Evolutionary conservation across 2,329 filamentous ascomycete species (phyloP).

Genomic region (Dactylonectria estremocensis): DNA sequence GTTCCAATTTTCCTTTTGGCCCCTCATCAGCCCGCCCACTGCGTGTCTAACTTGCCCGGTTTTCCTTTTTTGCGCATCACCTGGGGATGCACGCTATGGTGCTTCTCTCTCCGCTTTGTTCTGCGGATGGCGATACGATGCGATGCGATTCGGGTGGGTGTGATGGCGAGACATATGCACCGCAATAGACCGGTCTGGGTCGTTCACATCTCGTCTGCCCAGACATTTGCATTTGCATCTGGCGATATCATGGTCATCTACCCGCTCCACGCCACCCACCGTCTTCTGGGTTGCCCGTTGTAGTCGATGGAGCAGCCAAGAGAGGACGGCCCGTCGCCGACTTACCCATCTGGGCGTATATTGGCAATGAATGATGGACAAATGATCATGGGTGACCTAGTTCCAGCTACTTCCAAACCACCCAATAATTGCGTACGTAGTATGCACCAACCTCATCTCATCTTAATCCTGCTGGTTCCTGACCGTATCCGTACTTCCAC

Average conservation of each 20-base stretch:
- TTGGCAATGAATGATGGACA: constrained; percentile 4
- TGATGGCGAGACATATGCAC: constrained; percentile 18
- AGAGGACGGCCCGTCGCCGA: constrained; percentile 11
- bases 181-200: constrained; percentile 12
- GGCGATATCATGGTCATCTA: constrained; percentile 6
- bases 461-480: constrained; percentile 1
- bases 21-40: background rate
- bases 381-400: constrained; percentile 1
- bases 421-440: background rate
- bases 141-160: constrained; percentile 15
- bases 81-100: constrained; percentile 9
- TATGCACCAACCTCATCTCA: constrained; percentile 16
- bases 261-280: background rate
- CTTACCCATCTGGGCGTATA: constrained; percentile 15
- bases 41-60: background rate
- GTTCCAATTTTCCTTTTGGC: background rate
- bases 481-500: constrained; percentile 2
- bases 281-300: constrained; percentile 5
- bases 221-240: constrained; percentile 12
- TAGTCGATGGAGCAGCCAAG: constrained; percentile 16
- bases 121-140: constrained; percentile 8
- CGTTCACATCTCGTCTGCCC: constrained; percentile 3
- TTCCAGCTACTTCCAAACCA: background rate
- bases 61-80: background rate
- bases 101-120: constrained; percentile 2